Base-by-base conservation (phyloP, 1,139 yeast genomes). In the Sugiyamaella novakii region DNA sequence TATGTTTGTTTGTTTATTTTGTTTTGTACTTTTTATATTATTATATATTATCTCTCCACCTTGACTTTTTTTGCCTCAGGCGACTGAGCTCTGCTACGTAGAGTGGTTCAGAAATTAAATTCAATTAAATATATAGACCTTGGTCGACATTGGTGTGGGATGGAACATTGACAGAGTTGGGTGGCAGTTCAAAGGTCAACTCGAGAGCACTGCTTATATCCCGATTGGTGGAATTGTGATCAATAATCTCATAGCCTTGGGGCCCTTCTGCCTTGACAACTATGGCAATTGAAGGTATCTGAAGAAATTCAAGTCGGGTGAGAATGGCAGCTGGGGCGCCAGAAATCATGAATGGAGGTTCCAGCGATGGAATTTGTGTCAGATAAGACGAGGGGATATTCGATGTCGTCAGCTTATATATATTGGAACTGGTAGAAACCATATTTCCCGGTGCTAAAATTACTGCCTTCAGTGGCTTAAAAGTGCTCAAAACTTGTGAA, bases 1-100 rank as follows among this genome's bases (percentile, higher is more conserved):
- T 47, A 41, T 43, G 38, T 30, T 43, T 34, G 39, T 34, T 52
- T 50, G 34, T 37, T 35, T 52, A 44, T 47, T 30, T 48, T 47
- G 44, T 41, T 41, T 43, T 27, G 45, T 31, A 43, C 41, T 44
- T 35, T 41, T 24, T 24, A 29, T 44, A 38, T 46, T 46, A 24
- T 29, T 31, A 37, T 45, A 36, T 36, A 36, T 44, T 36, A 36
- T 35, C 17, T 24, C 36, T 5, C 5, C 36, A 15, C n/a, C 19
- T 19, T 29, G 6, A 5, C 54, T 77, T 68, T 63, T 77, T 68
- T 63, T 77, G 36, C 36, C 36, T 33, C 36, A 10, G 36, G 36
- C 36, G 36, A 15, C 36, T 17, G 36, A 15, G 36, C 25, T 22
- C 25, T 22, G 25, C 25, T 8, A 5, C 8, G 25, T 6, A 5